These are phyloP conservation scores for Euphorbia celastroides DNA, from an alignment of 441 rosid species.

Conservation along the genomic window DNA sequence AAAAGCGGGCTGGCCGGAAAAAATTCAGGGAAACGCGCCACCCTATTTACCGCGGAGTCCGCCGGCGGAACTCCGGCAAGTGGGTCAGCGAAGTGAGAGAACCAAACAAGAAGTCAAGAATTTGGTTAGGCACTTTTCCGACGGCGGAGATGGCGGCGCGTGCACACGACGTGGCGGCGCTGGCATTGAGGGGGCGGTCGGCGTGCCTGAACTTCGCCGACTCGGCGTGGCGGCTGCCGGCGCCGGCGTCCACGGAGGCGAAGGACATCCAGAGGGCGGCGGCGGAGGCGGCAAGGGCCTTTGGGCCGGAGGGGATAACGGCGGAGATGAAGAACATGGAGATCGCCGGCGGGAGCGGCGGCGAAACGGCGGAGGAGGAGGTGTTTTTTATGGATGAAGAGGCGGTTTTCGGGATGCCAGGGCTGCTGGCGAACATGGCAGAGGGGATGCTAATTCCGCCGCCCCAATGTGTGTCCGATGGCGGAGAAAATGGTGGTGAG, in stretches of 20 bases:
- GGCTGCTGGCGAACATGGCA: slow-evolving; percentile 55
- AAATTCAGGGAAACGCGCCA: slow-evolving; percentile 82
- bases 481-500: slow-evolving; percentile 29
- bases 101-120: slow-evolving; percentile 73
- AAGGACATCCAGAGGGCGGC: slow-evolving; percentile 80
- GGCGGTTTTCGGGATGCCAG: slow-evolving; percentile 49
- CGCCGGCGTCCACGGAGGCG: slow-evolving; percentile 51
- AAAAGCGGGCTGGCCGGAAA: slow-evolving; percentile 78
- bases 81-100: slow-evolving; percentile 92
- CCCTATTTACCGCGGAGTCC: slow-evolving; percentile 76
- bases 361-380: slow-evolving; percentile 20
- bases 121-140: slow-evolving; percentile 83
- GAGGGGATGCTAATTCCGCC: slow-evolving; percentile 78
- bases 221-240: slow-evolving; percentile 63
- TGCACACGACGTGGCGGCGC: slow-evolving; percentile 84
- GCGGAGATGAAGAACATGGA: background rate
- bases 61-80: slow-evolving; percentile 62
- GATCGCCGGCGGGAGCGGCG: slow-evolving; percentile 2
- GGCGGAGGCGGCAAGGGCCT: slow-evolving; percentile 60
- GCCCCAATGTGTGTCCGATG: slow-evolving; percentile 33
- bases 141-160: slow-evolving; percentile 89
- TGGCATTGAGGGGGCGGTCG: slow-evolving; percentile 59
- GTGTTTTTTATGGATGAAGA: slow-evolving; percentile 54
- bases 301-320: slow-evolving; percentile 20
- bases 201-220: slow-evolving; percentile 94